phyloP scores from a whole-genome alignment of 139 green algal species.

The Picochlorum costavermella region DNA sequence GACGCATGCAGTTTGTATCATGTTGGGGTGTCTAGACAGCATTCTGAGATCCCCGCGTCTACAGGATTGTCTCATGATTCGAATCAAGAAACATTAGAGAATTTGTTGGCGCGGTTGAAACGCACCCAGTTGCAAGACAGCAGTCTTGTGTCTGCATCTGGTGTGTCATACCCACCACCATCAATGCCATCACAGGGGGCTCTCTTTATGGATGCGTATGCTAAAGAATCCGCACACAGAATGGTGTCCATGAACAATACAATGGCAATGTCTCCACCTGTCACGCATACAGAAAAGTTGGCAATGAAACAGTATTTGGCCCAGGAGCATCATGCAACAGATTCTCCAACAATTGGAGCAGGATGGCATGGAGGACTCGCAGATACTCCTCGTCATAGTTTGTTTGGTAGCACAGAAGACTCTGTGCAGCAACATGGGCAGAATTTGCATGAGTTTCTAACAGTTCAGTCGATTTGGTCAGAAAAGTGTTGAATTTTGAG shows the following conservation, averaged over 20 bases:
- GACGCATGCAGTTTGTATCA: conserved; percentile 11
- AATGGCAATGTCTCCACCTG: neutral
- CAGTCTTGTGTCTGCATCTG: neutral
- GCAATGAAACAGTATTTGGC: neutral
- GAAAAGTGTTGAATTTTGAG: no score
- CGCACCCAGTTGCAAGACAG: neutral
- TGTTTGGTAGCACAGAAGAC: no score
- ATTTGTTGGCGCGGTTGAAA: neutral
- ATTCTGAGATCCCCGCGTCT: neutral
- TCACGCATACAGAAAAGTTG: conserved; percentile 1
- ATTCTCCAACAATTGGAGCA: conserved; percentile 4
- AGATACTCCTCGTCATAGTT: no score
- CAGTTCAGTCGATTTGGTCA: no score
- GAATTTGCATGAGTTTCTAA: no score
- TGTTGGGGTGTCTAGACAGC: neutral
- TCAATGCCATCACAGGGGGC: no score
- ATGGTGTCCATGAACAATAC: no score
- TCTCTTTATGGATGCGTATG: no score
- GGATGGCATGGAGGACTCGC: neutral
- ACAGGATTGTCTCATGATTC: neutral
- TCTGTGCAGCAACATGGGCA: no score
- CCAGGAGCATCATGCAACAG: neutral
- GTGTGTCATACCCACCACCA: no score
- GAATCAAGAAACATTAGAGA: neutral
- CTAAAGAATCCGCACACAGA: no score